Conservation (phyloP, 305 asterid genomes). For the Solanum hybrid region DNA sequence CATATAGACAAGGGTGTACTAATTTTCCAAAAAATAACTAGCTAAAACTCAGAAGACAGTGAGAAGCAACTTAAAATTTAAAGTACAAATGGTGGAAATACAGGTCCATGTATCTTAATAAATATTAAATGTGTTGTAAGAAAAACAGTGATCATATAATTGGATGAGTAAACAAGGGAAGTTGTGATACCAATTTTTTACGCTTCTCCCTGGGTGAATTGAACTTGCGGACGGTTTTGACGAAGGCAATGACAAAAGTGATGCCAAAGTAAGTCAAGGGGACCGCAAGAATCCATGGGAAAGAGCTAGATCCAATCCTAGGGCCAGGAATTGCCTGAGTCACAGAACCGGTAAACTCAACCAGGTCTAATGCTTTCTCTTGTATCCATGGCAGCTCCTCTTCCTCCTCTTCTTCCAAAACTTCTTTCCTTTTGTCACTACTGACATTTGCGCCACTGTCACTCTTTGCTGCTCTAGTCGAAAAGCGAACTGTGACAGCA, state of each 20-base stretch:
- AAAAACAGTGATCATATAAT: not conserved
- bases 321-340: constrained; percentile 98
- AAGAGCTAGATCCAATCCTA: constrained; percentile 71
- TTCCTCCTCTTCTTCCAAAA: constrained; percentile 46
- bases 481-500: not conserved
- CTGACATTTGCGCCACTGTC: not conserved
- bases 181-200: constrained; percentile 47
- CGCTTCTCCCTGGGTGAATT: constrained; percentile 75
- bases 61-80: not conserved
- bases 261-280: constrained; percentile 79
- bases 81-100: not conserved
- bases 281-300: constrained; percentile 85
- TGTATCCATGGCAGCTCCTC: constrained; percentile 97
- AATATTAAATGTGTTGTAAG: not conserved
- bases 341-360: constrained; percentile 88
- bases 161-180: not conserved
- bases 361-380: constrained; percentile 94
- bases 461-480: constrained; percentile 3
- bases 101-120: not conserved
- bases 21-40: not conserved
- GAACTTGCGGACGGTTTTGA: constrained; percentile 70
- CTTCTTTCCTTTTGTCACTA: constrained; percentile 10
- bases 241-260: constrained; percentile 72
- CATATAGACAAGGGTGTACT: not conserved
- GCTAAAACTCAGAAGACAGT: not conserved